These are phyloP conservation scores for Exophiala phaeomuriformis DNA, from an alignment of 2,329 filamentous ascomycete species.

Conservation along the genomic window DNA sequence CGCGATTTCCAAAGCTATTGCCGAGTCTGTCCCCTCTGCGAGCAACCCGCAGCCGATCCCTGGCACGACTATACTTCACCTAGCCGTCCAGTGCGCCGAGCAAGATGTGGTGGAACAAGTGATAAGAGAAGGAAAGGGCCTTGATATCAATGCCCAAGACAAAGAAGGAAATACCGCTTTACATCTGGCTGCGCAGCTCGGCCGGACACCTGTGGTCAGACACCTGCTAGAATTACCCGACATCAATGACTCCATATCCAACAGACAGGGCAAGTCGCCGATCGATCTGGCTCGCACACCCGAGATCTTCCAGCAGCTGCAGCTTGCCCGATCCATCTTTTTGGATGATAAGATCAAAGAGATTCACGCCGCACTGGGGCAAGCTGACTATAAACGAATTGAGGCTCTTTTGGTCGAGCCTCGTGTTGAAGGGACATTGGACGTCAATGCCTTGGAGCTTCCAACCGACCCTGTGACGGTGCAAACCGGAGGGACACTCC, in stretches of 20 bases:
- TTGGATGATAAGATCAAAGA: slow-evolving; percentile 78
- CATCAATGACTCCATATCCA: slow-evolving; percentile 82
- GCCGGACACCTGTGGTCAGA: slow-evolving; percentile 70
- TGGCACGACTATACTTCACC: slow-evolving; percentile 83
- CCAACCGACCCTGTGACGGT: slow-evolving; percentile 70
- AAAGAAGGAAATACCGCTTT: slow-evolving; percentile 91
- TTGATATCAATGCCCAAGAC: slow-evolving; percentile 85
- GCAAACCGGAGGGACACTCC: slow-evolving; percentile 77
- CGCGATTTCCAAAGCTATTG: slow-evolving; percentile 77
- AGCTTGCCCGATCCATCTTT: slow-evolving; percentile 82
- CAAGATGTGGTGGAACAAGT: slow-evolving; percentile 88
- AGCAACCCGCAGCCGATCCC: slow-evolving; percentile 35
- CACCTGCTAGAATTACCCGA: slow-evolving; percentile 72
- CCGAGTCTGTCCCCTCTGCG: slow-evolving; percentile 48
- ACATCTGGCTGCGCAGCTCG: slow-evolving; percentile 77
- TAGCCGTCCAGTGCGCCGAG: slow-evolving; percentile 94
- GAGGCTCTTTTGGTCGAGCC: slow-evolving; percentile 77
- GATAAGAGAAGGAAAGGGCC: slow-evolving; percentile 62
- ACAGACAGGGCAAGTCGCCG: slow-evolving; percentile 75
- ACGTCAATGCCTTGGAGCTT: slow-evolving; percentile 87
- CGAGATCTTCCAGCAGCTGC: slow-evolving; percentile 91
- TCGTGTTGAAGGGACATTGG: slow-evolving; percentile 74
- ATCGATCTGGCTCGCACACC: slow-evolving; percentile 85
- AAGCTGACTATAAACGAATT: slow-evolving; percentile 67
- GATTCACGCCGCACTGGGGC: slow-evolving; percentile 69